These are phyloP conservation scores for Globisporangium echinulatum DNA, from an alignment of 352 stramenopile species.

Conservation along the genomic window DNA sequence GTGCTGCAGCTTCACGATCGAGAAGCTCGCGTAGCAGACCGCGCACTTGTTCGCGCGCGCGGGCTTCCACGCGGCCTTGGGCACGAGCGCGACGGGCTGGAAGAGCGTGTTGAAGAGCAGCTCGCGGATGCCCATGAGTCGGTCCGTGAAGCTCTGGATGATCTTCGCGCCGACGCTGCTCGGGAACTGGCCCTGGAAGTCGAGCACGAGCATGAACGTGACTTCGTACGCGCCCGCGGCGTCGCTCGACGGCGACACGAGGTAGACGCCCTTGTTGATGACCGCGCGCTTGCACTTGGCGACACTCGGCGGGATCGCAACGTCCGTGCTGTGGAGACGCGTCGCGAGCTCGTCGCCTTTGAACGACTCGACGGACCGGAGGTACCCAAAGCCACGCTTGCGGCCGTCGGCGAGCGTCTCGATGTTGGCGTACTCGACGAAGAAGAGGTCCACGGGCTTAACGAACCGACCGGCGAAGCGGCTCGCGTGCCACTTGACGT, in stretches of 20 bases:
- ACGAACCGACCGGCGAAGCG: slow-evolving; percentile 75
- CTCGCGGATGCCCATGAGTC: slow-evolving; percentile 76
- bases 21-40: slow-evolving; percentile 64
- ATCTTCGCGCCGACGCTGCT: slow-evolving; percentile 54
- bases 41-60: slow-evolving; percentile 51
- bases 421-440: slow-evolving; percentile 82
- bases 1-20: slow-evolving; percentile 66
- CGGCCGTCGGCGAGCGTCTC: slow-evolving; percentile 58
- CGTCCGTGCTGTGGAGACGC: slow-evolving; percentile 54
- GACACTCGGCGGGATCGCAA: slow-evolving; percentile 64
- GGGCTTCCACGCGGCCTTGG: slow-evolving; percentile 56
- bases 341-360: slow-evolving; percentile 74
- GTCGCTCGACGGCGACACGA: slow-evolving; percentile 35
- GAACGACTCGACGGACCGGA: slow-evolving; percentile 77
- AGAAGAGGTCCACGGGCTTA: slow-evolving; percentile 83
- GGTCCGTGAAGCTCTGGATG: slow-evolving; percentile 70
- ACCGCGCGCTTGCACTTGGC: slow-evolving; percentile 81
- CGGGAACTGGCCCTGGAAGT: slow-evolving; percentile 80
- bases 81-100: slow-evolving; percentile 54
- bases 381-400: slow-evolving; percentile 66
- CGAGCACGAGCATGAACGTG: slow-evolving; percentile 80
- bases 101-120: slow-evolving; percentile 83
- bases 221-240: slow-evolving; percentile 61
- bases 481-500: slow-evolving; percentile 85
- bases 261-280: slow-evolving; percentile 77